Evolutionary conservation across 371 early-diverging fungal species (phyloP), one percentile per base, ranked within the genome.

Genomic region (Zychaea mexicana): DNA sequence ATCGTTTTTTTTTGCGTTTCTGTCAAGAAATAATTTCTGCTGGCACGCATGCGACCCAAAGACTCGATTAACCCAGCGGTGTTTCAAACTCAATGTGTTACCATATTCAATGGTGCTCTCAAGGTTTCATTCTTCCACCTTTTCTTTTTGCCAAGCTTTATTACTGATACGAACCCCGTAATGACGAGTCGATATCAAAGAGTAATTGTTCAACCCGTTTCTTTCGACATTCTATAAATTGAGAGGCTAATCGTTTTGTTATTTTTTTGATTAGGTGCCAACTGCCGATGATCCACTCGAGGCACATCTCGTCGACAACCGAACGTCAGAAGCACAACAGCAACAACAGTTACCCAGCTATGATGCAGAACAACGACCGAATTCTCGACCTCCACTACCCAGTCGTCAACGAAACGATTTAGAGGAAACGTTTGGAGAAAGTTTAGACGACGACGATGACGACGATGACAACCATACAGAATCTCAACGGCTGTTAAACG

Each of bases 351-450:
- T 49, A 49, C 49, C 49, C 6, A 13, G 49, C 49, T 49, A 49
- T 13, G 22, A 19, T 22, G 17, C 45, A 10, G 49, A 49, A 22
- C 49, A 49, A 24, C 52, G 53, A 24, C 36, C 54, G 36, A 24
- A n/a, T 39, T 42, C 27, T 24, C 22, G 52, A 61, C 46, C 36
- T 24, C 62, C 49, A 27, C 53, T 36, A 26, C 22, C 26, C 6
- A 36, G 49, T 19, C 66, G 62, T 28, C 70, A 64, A 62, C 54
- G 66, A 52, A 57, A 42, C 19, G 69, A 69, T 65, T 36, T 69
- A 53, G 69, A 69, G 58, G 69, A 69, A 28, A 61, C 69, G 8
- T 70, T 70, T 66, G 66, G 61, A 26, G 70, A 70, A 60, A 55
- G 22, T 19, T 60, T 70, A 32, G 66, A 65, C 46, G 68, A 68